phyloP scores from a whole-genome alignment of 2,329 filamentous ascomycete species.

The Arthrocladium fulminans region DNA sequence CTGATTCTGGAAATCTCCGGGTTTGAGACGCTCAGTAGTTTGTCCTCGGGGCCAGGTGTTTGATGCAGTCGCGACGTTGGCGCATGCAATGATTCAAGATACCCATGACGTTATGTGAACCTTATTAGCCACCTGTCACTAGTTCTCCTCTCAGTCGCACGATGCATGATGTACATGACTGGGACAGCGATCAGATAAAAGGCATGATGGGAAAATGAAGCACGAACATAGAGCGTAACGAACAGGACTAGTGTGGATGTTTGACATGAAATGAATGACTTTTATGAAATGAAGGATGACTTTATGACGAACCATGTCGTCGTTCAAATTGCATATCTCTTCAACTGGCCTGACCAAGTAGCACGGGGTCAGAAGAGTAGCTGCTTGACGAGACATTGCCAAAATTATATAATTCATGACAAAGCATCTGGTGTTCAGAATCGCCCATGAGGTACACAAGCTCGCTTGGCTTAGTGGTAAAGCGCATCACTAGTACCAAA shows the following conservation, averaged over 20 bases:
- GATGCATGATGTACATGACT: neutral
- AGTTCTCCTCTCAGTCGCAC: neutral
- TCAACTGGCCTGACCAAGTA: no score
- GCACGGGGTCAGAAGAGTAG: no score
- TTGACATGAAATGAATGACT: neutral
- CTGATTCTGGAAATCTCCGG: neutral
- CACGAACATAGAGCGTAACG: neutral
- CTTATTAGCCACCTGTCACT: neutral
- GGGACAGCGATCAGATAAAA: neutral
- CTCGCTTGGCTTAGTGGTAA: slow-evolving; percentile 11
- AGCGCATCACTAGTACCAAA: slow-evolving; percentile 11
- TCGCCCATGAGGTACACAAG: no score
- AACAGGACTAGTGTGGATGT: no score
- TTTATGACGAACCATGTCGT: no score
- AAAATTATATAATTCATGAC: no score
- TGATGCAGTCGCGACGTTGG: no score
- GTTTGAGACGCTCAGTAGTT: neutral
- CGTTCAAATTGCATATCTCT: no score
- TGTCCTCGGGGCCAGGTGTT: no score
- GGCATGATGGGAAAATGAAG: neutral
- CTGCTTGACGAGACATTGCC: no score
- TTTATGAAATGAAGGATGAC: neutral
- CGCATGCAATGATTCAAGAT: neutral
- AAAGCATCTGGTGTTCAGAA: no score
- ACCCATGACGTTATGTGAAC: neutral